These are phyloP conservation scores for Hypoxylon sp. DNA, from an alignment of 2,329 filamentous ascomycete species.

Conservation along the genomic window DNA sequence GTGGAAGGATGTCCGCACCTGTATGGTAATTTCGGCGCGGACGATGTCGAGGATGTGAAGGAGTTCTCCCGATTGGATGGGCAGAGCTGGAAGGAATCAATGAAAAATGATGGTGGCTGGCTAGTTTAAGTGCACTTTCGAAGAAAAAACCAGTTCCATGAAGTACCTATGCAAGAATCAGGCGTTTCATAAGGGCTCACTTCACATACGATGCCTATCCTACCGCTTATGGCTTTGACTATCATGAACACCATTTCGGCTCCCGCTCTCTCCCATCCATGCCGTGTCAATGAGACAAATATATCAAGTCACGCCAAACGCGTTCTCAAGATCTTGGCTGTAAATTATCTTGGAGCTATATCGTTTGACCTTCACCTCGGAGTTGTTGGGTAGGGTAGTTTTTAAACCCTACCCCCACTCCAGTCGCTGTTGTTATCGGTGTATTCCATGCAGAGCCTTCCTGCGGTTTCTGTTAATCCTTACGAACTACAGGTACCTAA, in stretches of 20 bases:
- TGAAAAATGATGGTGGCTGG: slow-evolving; percentile 59
- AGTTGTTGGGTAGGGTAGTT: neutral
- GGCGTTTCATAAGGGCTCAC: neutral
- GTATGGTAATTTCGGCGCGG: slow-evolving; percentile 70
- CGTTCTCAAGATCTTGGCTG: neutral
- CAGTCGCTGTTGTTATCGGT: neutral
- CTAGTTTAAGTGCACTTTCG: slow-evolving; percentile 51
- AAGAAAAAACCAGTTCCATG: neutral
- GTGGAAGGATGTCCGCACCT: slow-evolving; percentile 69
- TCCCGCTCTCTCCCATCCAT: no score
- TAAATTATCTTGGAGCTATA: neutral
- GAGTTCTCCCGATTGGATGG: slow-evolving; percentile 63
- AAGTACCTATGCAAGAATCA: neutral
- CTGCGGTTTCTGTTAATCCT: neutral
- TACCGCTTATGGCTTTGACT: neutral
- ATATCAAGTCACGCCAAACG: neutral
- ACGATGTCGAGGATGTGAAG: slow-evolving; percentile 64
- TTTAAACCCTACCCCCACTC: neutral
- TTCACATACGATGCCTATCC: neutral
- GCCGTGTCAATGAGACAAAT: neutral
- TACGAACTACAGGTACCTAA: neutral
- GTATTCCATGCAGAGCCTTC: neutral
- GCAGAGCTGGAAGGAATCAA: slow-evolving; percentile 64
- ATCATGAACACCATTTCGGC: neutral
- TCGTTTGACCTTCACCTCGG: neutral